Evolutionary conservation across 1,139 yeast genomes (phyloP), one percentile per base, ranked within the genome.

Genomic region (Torulaspora globosa): DNA sequence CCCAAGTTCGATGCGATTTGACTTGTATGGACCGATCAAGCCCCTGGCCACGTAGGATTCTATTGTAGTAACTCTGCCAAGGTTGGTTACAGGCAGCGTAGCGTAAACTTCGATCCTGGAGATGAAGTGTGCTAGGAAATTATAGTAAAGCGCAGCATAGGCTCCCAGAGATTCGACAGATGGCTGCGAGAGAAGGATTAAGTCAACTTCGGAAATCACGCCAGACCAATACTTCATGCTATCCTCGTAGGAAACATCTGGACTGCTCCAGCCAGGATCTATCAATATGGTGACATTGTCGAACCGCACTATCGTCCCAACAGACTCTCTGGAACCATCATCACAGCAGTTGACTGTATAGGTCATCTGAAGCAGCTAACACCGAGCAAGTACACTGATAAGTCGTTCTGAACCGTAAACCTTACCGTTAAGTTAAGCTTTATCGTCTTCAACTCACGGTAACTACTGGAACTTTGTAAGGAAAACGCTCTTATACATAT

Each of bases 161-260:
- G 96, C 96, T 36, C 97, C 94, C 3, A 88, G 59, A 60, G 82
- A 90, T 43, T 84, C 82, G 1, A 83, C 73, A 0, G 96, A 84
- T 1, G 97, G 83, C 60, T 92, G 98, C 1, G 97, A 89, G 15
- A 92, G 68, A 5, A 92, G 63, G 2, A 92, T 77, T 27, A 84
- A 68, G 58, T 87, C 88, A 5, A 84, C 74, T 31, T 76, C 74
- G 16, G 77, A 70, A 47, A 68, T 72, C 53, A 67, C 63, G 43
- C 63, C 69, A 67, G 72, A 80, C 66, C 74, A 71, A 68, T 59
- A 72, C 23, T 46, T 40, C 9, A 62, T 50, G 19, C 58, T 47
- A 3, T 52, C 58, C 11, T 54, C 54, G 43, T 55, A 60, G 1
- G 58, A 47, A 3, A 54, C 44, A 5, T 48, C 70, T 55, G 55